phyloP scores from a whole-genome alignment of 2,329 filamentous ascomycete species.

The Eutypella sp. region DNA sequence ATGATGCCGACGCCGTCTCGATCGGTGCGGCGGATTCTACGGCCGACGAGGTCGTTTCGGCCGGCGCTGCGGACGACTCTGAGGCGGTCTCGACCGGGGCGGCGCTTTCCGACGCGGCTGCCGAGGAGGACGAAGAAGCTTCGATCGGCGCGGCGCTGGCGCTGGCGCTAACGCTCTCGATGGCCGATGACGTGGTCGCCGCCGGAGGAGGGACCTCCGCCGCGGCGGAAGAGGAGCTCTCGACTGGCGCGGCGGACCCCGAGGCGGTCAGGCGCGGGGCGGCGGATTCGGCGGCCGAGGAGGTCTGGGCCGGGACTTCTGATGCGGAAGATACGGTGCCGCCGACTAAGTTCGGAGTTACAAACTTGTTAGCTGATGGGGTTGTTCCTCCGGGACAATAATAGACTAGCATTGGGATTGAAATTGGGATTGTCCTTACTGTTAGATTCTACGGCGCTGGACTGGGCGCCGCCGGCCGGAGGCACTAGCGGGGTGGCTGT shows the following conservation, averaged over 20 bases:
- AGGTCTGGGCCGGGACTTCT: neutral
- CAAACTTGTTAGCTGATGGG: too few species aligned
- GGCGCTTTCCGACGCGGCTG: neutral
- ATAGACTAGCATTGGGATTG: too few species aligned
- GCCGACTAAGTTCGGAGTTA: too few species aligned
- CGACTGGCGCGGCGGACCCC: neutral
- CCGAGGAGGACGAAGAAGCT: neutral
- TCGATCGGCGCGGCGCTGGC: neutral
- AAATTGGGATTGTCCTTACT: too few species aligned
- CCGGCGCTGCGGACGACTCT: neutral
- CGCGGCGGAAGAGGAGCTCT: neutral
- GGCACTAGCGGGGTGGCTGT: too few species aligned
- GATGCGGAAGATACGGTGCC: too few species aligned
- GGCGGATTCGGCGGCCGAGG: neutral
- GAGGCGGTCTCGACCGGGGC: neutral
- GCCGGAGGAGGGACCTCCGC: conserved; percentile 5
- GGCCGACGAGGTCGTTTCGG: neutral
- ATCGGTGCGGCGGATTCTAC: neutral
- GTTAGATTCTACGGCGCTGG: too few species aligned
- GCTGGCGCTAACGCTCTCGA: neutral
- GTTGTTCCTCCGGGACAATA: too few species aligned
- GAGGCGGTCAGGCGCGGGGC: neutral
- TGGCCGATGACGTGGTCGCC: conserved; percentile 11
- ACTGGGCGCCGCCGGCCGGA: too few species aligned
- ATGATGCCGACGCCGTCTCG: neutral